Conservation (phyloP, 179 eudicot species). For the Carnegiea gigantea region DNA sequence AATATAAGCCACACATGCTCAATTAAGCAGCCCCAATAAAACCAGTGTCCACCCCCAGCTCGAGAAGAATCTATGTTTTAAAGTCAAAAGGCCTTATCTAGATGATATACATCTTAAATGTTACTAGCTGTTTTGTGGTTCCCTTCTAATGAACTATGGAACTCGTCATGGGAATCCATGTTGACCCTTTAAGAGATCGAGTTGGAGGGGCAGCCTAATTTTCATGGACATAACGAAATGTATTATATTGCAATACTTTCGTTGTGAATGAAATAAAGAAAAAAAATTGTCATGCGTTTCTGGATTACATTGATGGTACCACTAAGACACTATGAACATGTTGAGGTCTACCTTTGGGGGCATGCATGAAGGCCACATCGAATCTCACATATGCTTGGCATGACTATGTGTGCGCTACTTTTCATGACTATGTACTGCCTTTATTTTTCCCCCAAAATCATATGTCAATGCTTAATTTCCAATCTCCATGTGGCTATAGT, state of each 20-base stretch:
- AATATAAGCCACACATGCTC: not conserved
- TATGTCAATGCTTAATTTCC: not conserved
- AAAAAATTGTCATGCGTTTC: not conserved
- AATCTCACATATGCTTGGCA: not conserved
- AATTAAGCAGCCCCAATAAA: not conserved
- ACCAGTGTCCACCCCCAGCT: not conserved
- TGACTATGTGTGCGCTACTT: too few species aligned
- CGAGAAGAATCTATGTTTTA: not conserved
- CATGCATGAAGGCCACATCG: not conserved
- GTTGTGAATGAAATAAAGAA: not conserved
- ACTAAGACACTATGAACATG: not conserved
- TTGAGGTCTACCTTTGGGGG: not conserved
- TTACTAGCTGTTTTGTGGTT: not conserved
- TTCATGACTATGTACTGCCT: not conserved
- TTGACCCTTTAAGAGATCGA: not conserved
- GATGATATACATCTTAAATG: not conserved
- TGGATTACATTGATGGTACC: not conserved
- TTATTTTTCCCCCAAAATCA: not conserved
- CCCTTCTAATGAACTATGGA: not conserved
- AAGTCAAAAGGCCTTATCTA: not conserved
- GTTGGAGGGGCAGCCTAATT: slow-evolving; percentile 1
- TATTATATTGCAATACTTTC: not conserved
- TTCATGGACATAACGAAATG: not conserved
- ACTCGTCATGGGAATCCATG: not conserved
- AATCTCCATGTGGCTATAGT: slow-evolving; percentile 5